Evolutionary conservation across 202 grass and related monocot species (phyloP).

Genomic region (Panicum virgatum): DNA sequence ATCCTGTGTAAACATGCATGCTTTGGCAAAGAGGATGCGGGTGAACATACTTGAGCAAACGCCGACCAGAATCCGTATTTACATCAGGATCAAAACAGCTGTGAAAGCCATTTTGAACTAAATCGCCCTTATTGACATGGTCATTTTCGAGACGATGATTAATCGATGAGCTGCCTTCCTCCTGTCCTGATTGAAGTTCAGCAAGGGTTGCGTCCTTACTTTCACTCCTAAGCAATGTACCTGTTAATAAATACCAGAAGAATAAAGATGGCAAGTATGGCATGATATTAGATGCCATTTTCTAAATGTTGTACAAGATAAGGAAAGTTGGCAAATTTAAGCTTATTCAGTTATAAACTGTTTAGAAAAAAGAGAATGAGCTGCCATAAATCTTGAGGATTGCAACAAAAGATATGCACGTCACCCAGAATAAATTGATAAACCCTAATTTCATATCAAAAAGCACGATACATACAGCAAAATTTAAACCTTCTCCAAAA

Average conservation of each 20-base stretch:
- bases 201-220: conserved; percentile 31
- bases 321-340: conserved; percentile 21
- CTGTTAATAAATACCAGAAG: conserved; percentile 48
- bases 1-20: not conserved
- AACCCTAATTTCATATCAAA: not conserved
- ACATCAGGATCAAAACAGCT: conserved; percentile 25
- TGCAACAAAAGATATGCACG: not conserved
- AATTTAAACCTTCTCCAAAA: not conserved
- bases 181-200: conserved; percentile 31
- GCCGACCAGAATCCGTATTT: conserved; percentile 20
- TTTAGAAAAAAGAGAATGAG: not conserved
- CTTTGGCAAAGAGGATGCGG: not conserved
- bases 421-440: not conserved
- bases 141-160: conserved; percentile 40
- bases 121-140: conserved; percentile 36
- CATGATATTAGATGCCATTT: not conserved
- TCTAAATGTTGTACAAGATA: not conserved
- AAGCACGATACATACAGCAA: conserved; percentile 4
- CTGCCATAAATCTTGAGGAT: not conserved
- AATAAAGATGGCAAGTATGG: conserved; percentile 35
- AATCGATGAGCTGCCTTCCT: conserved; percentile 45
- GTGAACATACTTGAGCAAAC: conserved; percentile 47
- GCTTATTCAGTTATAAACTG: not conserved
- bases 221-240: conserved; percentile 39
- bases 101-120: conserved; percentile 48